These are phyloP conservation scores for Talaromyces sp. DNA, from an alignment of 2,329 filamentous ascomycete species.

Conservation along the genomic window DNA sequence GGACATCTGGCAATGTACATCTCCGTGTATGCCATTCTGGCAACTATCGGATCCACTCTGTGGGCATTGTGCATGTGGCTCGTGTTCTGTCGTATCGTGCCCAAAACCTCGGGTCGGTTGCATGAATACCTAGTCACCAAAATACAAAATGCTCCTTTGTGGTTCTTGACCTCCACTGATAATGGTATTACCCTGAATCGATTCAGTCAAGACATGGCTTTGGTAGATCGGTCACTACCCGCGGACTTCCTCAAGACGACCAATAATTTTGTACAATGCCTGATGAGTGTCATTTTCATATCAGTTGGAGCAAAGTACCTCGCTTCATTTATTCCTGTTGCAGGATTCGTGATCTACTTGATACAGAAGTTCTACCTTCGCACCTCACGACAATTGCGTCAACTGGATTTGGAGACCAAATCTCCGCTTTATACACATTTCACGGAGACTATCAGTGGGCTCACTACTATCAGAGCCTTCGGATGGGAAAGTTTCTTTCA, in stretches of 20 bases:
- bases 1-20: not conserved
- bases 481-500: conserved; percentile 48
- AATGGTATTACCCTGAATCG: conserved; percentile 40
- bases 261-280: not conserved
- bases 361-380: conserved; percentile 58
- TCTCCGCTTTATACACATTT: conserved; percentile 58
- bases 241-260: conserved; percentile 2
- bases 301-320: conserved; percentile 36
- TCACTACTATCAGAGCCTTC: conserved; percentile 56
- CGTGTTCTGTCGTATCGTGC: conserved; percentile 10
- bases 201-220: conserved; percentile 43
- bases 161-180: conserved; percentile 41
- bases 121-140: conserved; percentile 49
- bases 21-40: not conserved
- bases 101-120: conserved; percentile 3
- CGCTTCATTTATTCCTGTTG: conserved; percentile 50
- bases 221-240: conserved; percentile 41
- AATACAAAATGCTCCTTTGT: conserved; percentile 45
- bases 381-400: conserved; percentile 58
- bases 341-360: conserved; percentile 46
- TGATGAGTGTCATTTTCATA: conserved; percentile 8
- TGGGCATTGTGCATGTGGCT: conserved; percentile 16
- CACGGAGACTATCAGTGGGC: conserved; percentile 53
- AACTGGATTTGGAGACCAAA: conserved; percentile 61
- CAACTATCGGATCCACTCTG: not conserved